Evolutionary conservation across 306 rosid species (phyloP).

Genomic region (Prosopis cineraria): DNA sequence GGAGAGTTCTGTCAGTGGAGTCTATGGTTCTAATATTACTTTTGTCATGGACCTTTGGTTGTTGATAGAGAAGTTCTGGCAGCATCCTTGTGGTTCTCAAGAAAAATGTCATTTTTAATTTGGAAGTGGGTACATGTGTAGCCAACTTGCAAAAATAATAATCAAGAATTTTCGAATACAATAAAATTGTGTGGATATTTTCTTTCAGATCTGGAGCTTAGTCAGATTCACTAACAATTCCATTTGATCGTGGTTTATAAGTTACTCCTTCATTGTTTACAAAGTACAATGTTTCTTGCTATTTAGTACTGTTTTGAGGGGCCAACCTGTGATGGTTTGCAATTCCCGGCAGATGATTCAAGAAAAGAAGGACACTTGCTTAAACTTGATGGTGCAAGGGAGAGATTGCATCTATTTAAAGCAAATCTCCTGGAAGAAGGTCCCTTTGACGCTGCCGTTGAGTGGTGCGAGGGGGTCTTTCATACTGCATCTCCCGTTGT

Average conservation of each 20-base stretch:
- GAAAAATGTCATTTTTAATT: background rate
- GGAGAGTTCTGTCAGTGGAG: background rate
- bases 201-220: background rate
- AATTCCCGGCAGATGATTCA: conserved; percentile 37
- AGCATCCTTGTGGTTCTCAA: background rate
- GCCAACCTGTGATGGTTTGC: background rate
- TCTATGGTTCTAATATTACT: background rate
- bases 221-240: background rate
- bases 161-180: background rate
- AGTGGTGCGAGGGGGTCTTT: conserved; percentile 58
- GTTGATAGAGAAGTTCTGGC: background rate
- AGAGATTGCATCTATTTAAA: conserved; percentile 48
- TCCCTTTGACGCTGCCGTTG: conserved; percentile 49
- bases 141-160: background rate
- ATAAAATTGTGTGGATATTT: background rate
- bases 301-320: too few species aligned
- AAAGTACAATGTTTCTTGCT: too few species aligned
- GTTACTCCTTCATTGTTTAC: background rate
- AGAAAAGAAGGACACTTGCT: conserved; percentile 50
- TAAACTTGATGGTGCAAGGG: conserved; percentile 58
- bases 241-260: background rate
- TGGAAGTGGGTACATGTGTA: background rate
- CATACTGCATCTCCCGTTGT: conserved; percentile 58
- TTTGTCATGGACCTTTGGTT: background rate
- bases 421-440: conserved; percentile 60